Evolutionary conservation across 2,329 filamentous ascomycete species (phyloP), one percentile per base, ranked within the genome.

Genomic region (Colletotrichum sp.): DNA sequence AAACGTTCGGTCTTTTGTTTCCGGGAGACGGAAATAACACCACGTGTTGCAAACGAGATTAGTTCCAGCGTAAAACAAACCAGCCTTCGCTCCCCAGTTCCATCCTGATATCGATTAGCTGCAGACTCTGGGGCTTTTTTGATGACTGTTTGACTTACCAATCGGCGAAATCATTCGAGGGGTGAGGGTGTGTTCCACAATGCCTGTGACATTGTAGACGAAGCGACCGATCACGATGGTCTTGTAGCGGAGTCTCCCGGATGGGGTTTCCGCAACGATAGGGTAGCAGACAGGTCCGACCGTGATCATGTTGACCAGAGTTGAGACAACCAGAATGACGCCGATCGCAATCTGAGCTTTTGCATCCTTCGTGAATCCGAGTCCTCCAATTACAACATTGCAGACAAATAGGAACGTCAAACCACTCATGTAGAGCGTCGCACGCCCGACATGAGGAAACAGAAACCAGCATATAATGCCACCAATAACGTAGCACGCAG

Each of bases 161-260:
- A 83, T 82, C 0, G 85, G 84, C 4, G 84, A 81, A 39, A 86
- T 74, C 39, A 87, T 81, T 26, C 84, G 80, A 6, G 84, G 84
- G 66, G 85, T 80, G 28, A 87, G 70, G 6, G 85, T 81, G 36
- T 83, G 83, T 16, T 83, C 84, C 62, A 88, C 81, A 65, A 87
- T 84, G 77, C 86, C 86, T 16, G 82, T 84, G 7, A 85, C 72
- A 68, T 86, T 85, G 75, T 87, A 87, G 7, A 81, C 80, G 13
- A 80, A 86, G 55, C 87, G 82, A 2, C 85, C 87, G 16, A 89
- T 80, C n/a, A 87, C 86, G 15, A 88, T 84, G 0, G 86, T 86
- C 80, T 88, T 86, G 66, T 85, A 86, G 57, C 86, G 83, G n/a
- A 88, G 83, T 36, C 87, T 86, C 7, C 86, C 88, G 0, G 86